Conservation (phyloP, 306 rosid species). For the Pueraria montana region DNA sequence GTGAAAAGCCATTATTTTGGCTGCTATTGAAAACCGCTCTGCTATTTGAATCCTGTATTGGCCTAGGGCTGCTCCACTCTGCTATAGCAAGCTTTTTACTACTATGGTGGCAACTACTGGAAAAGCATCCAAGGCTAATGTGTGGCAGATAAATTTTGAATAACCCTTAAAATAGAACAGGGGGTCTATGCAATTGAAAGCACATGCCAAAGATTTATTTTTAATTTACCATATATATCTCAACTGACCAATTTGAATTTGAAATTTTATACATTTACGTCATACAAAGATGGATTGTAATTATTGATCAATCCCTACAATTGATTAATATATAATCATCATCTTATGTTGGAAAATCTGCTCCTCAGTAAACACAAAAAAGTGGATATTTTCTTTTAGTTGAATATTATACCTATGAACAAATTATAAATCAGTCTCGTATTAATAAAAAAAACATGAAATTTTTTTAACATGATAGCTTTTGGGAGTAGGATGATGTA, state of each 20-base stretch:
- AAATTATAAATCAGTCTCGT: slow-evolving; percentile 40
- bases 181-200: background rate
- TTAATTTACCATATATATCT: slow-evolving; percentile 9
- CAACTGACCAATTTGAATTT: slow-evolving; percentile 14
- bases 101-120: slow-evolving; percentile 11
- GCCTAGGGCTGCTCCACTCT: background rate
- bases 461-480: slow-evolving; percentile 17
- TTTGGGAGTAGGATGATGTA: background rate
- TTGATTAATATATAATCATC: slow-evolving; percentile 19
- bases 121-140: slow-evolving; percentile 38
- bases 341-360: slow-evolving; percentile 23
- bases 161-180: slow-evolving; percentile 10
- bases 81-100: background rate
- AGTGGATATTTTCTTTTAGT: slow-evolving; percentile 24
- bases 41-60: background rate
- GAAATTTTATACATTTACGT: slow-evolving; percentile 7
- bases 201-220: slow-evolving; percentile 21
- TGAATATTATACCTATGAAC: slow-evolving; percentile 29
- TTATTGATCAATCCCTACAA: slow-evolving; percentile 18
- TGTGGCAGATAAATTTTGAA: slow-evolving; percentile 21
- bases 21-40: background rate
- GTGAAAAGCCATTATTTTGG: background rate
- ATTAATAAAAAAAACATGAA: background rate
- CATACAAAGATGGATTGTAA: slow-evolving; percentile 46
- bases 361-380: slow-evolving; percentile 36